Percentiles rank a stretch among this genome's conserved stretches.
Evolutionary conservation across 345 rosid genomes (phyloP).

Genomic region (Erucastrum elatum): DNA sequence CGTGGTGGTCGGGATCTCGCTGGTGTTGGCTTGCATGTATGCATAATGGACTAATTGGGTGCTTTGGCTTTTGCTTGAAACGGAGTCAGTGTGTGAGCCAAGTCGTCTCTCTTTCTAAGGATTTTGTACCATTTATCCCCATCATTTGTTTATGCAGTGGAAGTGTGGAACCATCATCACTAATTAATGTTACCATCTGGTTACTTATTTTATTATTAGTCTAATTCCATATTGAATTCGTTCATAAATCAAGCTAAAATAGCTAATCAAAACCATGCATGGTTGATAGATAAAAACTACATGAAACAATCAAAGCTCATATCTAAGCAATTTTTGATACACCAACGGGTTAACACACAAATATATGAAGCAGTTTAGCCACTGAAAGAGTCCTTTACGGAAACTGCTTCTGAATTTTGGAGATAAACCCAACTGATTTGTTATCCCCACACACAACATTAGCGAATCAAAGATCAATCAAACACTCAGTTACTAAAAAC

Average conservation of each 20-base stretch:
- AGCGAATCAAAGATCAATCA: slow-evolving; percentile 29
- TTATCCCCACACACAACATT: slow-evolving; percentile 8
- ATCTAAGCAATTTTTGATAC: neutral
- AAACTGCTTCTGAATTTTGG: neutral
- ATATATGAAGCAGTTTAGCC: neutral
- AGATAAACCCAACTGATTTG: neutral
- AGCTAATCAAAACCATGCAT: neutral
- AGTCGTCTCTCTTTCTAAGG: no score
- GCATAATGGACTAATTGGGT: neutral
- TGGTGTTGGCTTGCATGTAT: neutral
- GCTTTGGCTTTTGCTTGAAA: neutral
- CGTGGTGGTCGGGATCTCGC: neutral
- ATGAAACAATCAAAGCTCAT: neutral
- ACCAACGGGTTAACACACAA: neutral
- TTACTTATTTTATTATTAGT: no score
- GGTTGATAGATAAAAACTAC: neutral
- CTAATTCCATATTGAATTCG: neutral
- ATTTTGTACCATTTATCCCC: no score
- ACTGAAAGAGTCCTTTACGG: no score
- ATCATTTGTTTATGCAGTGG: no score
- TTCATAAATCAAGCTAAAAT: neutral
- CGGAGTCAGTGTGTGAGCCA: no score
- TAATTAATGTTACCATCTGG: no score
- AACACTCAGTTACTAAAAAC: slow-evolving; percentile 15
- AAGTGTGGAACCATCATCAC: neutral